Conservation (phyloP, 805 yeast genomes). For the Sugiyamaella valdiviana region DNA sequence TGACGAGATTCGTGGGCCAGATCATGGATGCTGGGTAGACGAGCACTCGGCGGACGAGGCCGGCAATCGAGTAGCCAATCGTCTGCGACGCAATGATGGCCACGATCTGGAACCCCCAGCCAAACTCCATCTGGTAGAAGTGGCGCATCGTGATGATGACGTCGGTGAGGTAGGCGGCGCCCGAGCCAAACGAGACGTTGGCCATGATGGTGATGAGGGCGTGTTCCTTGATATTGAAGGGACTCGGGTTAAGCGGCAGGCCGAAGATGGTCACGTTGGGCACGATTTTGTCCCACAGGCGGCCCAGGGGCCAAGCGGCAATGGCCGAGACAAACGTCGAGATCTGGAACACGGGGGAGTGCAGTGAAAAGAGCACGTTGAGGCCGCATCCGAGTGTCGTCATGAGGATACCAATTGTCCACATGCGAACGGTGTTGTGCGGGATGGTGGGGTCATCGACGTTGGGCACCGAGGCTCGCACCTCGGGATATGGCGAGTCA, state of each 20-base stretch:
- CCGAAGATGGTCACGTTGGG: conserved; percentile 33
- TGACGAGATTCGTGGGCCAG: conserved; percentile 65
- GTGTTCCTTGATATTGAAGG: conserved; percentile 60
- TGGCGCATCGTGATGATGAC: conserved; percentile 46
- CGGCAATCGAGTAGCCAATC: conserved; percentile 64
- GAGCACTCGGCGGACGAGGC: conserved; percentile 51
- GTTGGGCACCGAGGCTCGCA: conserved; percentile 58
- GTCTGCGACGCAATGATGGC: conserved; percentile 52
- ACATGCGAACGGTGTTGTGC: conserved; percentile 50
- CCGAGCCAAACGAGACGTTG: conserved; percentile 36
- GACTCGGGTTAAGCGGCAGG: conserved; percentile 49
- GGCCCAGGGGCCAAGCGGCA: conserved; percentile 60
- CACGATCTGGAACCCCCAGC: conserved; percentile 50
- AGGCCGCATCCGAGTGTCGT: conserved; percentile 52
- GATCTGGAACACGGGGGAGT: conserved; percentile 48
- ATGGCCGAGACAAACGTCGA: conserved; percentile 53
- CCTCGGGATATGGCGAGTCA: conserved; percentile 58
- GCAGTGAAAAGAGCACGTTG: conserved; percentile 54
- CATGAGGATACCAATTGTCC: conserved; percentile 48
- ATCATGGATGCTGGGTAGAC: conserved; percentile 60
- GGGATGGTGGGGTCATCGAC: conserved; percentile 46
- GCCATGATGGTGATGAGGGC: conserved; percentile 50
- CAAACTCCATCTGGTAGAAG: conserved; percentile 41
- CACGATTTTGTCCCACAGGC: conserved; percentile 38
- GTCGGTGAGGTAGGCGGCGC: conserved; percentile 53